phyloP scores from a whole-genome alignment of 192 early-diverging fungal genomes.

The Thamnidium elegans region DNA sequence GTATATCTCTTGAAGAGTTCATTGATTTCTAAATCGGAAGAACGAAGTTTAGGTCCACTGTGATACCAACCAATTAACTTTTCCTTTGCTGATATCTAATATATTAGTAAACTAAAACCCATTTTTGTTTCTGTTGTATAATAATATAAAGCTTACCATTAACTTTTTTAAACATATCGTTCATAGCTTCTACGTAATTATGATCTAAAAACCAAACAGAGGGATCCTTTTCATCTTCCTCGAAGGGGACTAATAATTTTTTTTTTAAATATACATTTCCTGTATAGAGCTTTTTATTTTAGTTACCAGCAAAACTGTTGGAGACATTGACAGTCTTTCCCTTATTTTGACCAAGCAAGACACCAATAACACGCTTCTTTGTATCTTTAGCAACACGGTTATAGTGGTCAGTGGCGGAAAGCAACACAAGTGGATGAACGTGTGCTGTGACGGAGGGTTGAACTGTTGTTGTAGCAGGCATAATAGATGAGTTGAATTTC shows the following conservation, averaged over 20 bases:
- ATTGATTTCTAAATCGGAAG: conserved; percentile 96
- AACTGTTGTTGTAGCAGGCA: conserved; percentile 44
- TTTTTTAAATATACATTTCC: background rate
- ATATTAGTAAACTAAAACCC: background rate
- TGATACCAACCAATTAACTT: conserved; percentile 99
- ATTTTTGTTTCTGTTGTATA: too few species aligned
- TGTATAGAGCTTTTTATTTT: too few species aligned
- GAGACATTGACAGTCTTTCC: conserved; percentile 92
- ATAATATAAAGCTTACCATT: conserved; percentile 66
- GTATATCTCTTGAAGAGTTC: conserved; percentile 95
- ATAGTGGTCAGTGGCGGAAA: conserved; percentile 98
- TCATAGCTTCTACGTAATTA: conserved; percentile 99
- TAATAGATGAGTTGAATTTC: background rate
- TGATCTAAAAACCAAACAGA: conserved; percentile 99
- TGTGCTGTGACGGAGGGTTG: conserved; percentile 62
- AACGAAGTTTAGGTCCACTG: conserved; percentile 95
- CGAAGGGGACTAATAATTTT: conserved; percentile 84
- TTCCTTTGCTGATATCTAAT: conserved; percentile 72
- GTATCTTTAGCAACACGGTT: conserved; percentile 94
- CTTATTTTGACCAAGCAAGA: conserved; percentile 88
- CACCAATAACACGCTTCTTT: conserved; percentile 95
- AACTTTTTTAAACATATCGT: conserved; percentile 99
- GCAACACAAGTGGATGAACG: conserved; percentile 96
- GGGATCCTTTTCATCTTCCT: conserved; percentile 98
- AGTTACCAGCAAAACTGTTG: conserved; percentile 94